Conservation (phyloP, 805 yeast genomes). For the Sungouiozyma intestinalis region DNA sequence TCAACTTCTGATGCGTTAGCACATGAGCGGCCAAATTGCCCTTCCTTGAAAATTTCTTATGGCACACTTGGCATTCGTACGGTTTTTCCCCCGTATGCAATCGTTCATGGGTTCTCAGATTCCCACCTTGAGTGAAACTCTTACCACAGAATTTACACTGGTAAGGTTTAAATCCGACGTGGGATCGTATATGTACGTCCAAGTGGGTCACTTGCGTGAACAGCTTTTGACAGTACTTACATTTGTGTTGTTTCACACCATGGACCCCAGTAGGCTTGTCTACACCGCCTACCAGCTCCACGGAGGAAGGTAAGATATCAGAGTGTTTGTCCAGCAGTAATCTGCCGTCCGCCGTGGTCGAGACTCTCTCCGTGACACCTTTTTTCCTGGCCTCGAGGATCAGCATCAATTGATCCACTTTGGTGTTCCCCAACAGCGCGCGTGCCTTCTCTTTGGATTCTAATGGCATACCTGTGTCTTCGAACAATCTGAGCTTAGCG, state of each 20-base stretch:
- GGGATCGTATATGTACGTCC: slow-evolving; percentile 82
- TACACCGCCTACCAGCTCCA: slow-evolving; percentile 70
- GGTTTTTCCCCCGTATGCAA: slow-evolving; percentile 92
- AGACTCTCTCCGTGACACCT: slow-evolving; percentile 53
- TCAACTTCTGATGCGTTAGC: slow-evolving; percentile 66
- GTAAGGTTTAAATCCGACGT: slow-evolving; percentile 79
- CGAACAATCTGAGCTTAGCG: background rate
- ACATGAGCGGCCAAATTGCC: slow-evolving; percentile 87
- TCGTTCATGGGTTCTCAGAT: slow-evolving; percentile 72
- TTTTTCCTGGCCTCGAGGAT: slow-evolving; percentile 82
- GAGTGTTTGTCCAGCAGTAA: slow-evolving; percentile 42
- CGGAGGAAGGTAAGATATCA: slow-evolving; percentile 46
- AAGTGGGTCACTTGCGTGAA: slow-evolving; percentile 84
- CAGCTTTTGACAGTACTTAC: slow-evolving; percentile 66
- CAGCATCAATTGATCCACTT: slow-evolving; percentile 84
- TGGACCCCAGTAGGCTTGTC: slow-evolving; percentile 43
- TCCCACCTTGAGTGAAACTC: slow-evolving; percentile 84
- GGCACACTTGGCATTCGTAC: slow-evolving; percentile 67
- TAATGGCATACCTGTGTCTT: background rate
- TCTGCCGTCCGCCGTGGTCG: slow-evolving; percentile 60
- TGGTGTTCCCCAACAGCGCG: slow-evolving; percentile 74
- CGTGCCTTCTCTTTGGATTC: slow-evolving; percentile 42
- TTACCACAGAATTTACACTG: slow-evolving; percentile 71
- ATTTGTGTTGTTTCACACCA: slow-evolving; percentile 47
- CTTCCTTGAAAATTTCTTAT: slow-evolving; percentile 72